Base-by-base conservation (phyloP, 2,329 filamentous ascomycete species). In the Ceratocystis huliohia region DNA sequence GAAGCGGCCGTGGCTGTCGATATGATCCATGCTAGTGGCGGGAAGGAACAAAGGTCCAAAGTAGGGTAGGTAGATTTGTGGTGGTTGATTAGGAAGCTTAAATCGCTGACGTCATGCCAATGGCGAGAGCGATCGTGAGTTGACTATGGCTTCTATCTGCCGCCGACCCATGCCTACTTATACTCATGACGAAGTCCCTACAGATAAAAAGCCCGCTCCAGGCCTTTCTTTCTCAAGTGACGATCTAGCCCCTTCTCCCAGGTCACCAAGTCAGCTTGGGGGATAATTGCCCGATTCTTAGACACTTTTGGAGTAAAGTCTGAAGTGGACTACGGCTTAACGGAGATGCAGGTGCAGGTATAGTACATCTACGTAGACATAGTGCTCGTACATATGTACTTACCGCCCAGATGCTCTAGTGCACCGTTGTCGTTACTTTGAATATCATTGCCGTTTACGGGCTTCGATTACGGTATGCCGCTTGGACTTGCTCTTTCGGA, bases 1-100 rank as follows among this genome's bases (percentile, higher is more conserved):
- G 72, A 88, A 88, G 69, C 74, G 74, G 66, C 83, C 80, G 33
- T n/a, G 46, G 67, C 76, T 76, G 48, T 74, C 74, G 70, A 78
- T 76, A 66, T 78, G 74, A 64, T 76, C 75, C 76, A 76, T 79
- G 15, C 61, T 69, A 68, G 33, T 41, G 50, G 61, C 50, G 56
- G 22, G 33, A 62, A 50, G 22, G 15, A 8, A 33, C 20, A 37
- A 13, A 33, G 41, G 5, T n/a, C 25, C 6, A 20, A 33, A 13
- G 10, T 33, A 48, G 8, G 22, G n/a, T 1, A 20, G n/a, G 5
- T 7, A 5, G 48, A 25, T 53, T 22, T 53, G 20, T 53, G 48
- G 37, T 13, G 3, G 37, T 41, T 1, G 0, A 10, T 41, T 13
- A 13, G 37, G 37, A 41, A 13, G 37, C 10, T 41, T 13, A 13